phyloP scores from a whole-genome alignment of 257 asterid genomes.

The Vinca minor region DNA sequence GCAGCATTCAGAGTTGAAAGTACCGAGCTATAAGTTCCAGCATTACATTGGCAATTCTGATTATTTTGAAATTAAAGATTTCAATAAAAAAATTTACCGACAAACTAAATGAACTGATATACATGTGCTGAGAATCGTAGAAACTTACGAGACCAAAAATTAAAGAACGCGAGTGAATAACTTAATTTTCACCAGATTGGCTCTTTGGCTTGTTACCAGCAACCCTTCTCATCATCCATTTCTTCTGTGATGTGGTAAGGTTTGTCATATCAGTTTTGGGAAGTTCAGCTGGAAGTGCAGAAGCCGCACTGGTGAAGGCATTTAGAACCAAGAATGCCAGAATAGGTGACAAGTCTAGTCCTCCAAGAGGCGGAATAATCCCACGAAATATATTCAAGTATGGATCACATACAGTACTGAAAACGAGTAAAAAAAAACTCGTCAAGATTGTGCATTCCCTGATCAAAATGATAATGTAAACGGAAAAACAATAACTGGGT shows the following conservation, averaged over 20 bases:
- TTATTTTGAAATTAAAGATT: too few species aligned
- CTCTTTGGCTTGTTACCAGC: conserved; percentile 33
- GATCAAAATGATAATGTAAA: not conserved
- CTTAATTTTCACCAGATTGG: conserved; percentile 20
- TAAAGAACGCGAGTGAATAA: not conserved
- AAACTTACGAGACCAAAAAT: not conserved
- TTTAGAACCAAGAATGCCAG: conserved; percentile 74
- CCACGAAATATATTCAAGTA: conserved; percentile 95
- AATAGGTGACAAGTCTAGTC: conserved; percentile 82
- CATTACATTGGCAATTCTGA: not conserved
- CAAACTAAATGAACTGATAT: conserved; percentile 1
- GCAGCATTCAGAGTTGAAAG: too few species aligned
- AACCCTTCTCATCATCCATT: conserved; percentile 68
- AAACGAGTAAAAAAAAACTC: conserved; percentile 17
- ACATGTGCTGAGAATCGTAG: not conserved
- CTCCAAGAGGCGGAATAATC: conserved; percentile 92
- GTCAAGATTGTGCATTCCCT: conserved; percentile 6
- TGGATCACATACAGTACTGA: conserved; percentile 92
- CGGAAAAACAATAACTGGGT: not conserved
- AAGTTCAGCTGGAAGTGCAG: conserved; percentile 94
- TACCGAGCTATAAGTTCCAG: too few species aligned
- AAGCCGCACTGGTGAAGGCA: conserved; percentile 68
- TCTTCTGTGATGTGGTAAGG: conserved; percentile 42
- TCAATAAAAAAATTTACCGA: too few species aligned
- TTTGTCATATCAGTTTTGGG: conserved; percentile 30